These are phyloP conservation scores for Cicer yamashitae DNA, from an alignment of 306 rosid species.

Conservation along the genomic window DNA sequence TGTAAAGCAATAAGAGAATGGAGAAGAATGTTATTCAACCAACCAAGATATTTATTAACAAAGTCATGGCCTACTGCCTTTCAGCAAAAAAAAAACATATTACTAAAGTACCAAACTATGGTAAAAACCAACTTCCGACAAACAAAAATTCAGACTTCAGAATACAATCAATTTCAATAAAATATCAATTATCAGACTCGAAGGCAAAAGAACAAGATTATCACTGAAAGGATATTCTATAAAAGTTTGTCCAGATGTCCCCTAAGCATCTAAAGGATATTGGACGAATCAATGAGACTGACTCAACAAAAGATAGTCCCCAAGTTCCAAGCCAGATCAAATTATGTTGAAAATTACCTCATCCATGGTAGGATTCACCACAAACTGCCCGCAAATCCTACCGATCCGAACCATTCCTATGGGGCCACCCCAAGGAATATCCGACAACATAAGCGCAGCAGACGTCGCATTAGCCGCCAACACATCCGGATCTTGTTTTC, in stretches of 20 bases:
- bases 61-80: neutral
- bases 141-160: neutral
- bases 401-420: constrained; percentile 93
- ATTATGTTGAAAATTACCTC: constrained; percentile 62
- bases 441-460: constrained; percentile 95
- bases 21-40: constrained; percentile 32
- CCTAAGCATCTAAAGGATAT: constrained; percentile 19
- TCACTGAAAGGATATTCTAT: neutral
- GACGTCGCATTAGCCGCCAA: constrained; percentile 93
- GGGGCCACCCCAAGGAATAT: constrained; percentile 99
- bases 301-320: constrained; percentile 4
- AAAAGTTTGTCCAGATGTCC: neutral
- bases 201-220: neutral
- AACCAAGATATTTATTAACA: constrained; percentile 12
- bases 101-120: constrained; percentile 23
- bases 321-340: neutral
- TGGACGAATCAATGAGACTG: constrained; percentile 7
- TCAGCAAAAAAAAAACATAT: constrained; percentile 4
- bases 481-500: constrained; percentile 91
- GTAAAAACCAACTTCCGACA: neutral
- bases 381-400: constrained; percentile 75
- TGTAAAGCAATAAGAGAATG: constrained; percentile 37
- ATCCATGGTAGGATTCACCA: constrained; percentile 89
- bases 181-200: constrained; percentile 12
- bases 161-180: constrained; percentile 17